A percentile compares a stretch with the other conserved stretches of the same genome.
These are phyloP conservation scores for Cladosporium sp. DNA, from an alignment of 2,329 filamentous ascomycete genomes.

Conservation along the genomic window DNA sequence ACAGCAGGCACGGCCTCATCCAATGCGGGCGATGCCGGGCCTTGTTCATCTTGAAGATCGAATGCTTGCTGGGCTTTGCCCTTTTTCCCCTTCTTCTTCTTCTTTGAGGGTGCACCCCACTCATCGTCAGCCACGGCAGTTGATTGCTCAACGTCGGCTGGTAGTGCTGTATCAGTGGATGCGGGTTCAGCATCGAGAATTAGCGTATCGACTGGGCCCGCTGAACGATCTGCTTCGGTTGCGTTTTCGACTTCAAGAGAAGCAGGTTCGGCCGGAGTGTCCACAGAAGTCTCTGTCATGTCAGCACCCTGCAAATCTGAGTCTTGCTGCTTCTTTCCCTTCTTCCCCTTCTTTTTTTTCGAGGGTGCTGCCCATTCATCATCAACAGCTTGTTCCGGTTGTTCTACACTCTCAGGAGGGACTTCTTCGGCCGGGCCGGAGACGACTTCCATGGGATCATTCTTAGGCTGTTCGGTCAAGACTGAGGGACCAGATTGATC, in stretches of 20 bases:
- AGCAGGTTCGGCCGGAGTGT: not conserved
- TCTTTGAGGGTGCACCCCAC: slow-evolving; percentile 19
- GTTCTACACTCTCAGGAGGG: slow-evolving; percentile 14
- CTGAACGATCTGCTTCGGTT: not conserved
- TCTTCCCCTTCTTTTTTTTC: slow-evolving; percentile 39
- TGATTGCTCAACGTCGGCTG: not conserved
- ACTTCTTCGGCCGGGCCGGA: slow-evolving; percentile 23
- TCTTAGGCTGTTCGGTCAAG: slow-evolving; percentile 23
- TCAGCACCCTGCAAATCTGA: not conserved
- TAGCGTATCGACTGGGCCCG: not conserved
- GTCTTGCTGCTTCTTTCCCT: slow-evolving; percentile 30
- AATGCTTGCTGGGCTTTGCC: not conserved
- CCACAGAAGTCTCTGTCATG: not conserved
- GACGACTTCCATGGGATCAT: not conserved
- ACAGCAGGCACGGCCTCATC: not conserved
- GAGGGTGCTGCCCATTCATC: slow-evolving; percentile 23
- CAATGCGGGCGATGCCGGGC: not conserved
- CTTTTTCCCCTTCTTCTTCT: slow-evolving; percentile 31
- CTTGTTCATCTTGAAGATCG: not conserved
- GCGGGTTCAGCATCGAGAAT: not conserved
- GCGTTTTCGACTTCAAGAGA: not conserved
- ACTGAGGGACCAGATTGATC: slow-evolving; percentile 6
- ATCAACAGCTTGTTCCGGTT: slow-evolving; percentile 23
- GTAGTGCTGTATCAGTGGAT: not conserved
- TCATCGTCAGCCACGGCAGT: slow-evolving; percentile 21